Conservation (phyloP, 1,139 yeast species). For the Debaryomyces singareniensis region DNA sequence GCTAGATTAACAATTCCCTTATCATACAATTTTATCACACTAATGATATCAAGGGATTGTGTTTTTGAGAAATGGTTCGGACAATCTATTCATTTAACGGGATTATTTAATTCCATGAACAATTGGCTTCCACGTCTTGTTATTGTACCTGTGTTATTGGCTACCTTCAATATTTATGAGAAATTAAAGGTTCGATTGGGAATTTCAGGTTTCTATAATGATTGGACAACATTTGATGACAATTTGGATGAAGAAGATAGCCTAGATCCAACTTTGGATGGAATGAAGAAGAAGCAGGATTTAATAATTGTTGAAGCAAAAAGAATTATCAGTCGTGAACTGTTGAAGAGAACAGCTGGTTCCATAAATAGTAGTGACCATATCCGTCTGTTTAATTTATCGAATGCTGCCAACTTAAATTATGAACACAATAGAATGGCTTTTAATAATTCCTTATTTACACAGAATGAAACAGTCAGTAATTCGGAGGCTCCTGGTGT, state of each 20-base stretch:
- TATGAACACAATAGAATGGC: constrained; percentile 24
- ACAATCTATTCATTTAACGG: constrained; percentile 65
- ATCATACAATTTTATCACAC: constrained; percentile 69
- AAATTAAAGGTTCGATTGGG: constrained; percentile 46
- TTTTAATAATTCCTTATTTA: constrained; percentile 19
- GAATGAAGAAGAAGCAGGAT: constrained; percentile 24
- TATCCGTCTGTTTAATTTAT: constrained; percentile 25
- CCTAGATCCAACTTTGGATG: constrained; percentile 10
- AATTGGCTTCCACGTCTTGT: constrained; percentile 71
- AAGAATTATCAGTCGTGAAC: constrained; percentile 31
- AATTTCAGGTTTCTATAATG: constrained; percentile 45
- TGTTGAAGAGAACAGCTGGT: constrained; percentile 18
- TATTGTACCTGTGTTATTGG: constrained; percentile 57
- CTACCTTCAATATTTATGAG: constrained; percentile 67
- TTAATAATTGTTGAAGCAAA: constrained; percentile 39
- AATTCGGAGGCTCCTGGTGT: no score
- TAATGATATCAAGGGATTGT: constrained; percentile 46
- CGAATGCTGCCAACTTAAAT: constrained; percentile 25
- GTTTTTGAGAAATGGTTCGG: constrained; percentile 62
- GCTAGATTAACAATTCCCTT: constrained; percentile 80
- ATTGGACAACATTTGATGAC: constrained; percentile 48
- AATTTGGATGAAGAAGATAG: constrained; percentile 11
- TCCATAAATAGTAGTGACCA: constrained; percentile 3
- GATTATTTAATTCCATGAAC: constrained; percentile 67
- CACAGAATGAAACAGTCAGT: background rate